Conservation (phyloP, 2,329 filamentous ascomycete species). For the Cercospora brassicicola region DNA sequence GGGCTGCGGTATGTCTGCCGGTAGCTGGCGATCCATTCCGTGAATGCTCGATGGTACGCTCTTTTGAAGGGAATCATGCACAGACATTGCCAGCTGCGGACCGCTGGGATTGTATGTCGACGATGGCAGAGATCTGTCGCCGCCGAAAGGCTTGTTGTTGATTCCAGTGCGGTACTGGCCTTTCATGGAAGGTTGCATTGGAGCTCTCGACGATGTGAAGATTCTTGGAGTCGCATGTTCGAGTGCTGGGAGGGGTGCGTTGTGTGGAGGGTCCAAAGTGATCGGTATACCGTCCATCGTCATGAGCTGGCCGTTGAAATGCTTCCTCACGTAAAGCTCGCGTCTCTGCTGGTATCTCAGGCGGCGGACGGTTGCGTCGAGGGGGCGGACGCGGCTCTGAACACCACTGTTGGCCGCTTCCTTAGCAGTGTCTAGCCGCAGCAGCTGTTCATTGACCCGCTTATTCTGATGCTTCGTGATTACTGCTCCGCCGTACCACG, state of each 20-base stretch:
- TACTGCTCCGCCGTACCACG: constrained; percentile 4
- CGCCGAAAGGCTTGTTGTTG: not conserved
- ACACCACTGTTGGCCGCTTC: not conserved
- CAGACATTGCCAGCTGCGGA: not conserved
- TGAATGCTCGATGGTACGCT: not conserved
- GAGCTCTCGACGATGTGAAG: not conserved
- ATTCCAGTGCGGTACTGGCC: not conserved
- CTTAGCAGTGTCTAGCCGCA: not conserved
- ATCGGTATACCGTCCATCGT: not conserved
- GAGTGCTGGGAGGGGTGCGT: not conserved
- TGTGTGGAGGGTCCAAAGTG: constrained; percentile 4
- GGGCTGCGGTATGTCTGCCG: not conserved
- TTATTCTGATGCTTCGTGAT: constrained; percentile 8
- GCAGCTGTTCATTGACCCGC: not conserved
- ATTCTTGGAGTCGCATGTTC: not conserved
- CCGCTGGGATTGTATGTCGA: not conserved
- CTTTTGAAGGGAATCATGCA: not conserved
- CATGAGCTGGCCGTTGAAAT: not conserved
- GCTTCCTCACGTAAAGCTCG: constrained; percentile 4
- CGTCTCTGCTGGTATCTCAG: constrained; percentile 3
- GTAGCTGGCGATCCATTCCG: not conserved
- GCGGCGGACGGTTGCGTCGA: not conserved
- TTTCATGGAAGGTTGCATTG: not conserved
- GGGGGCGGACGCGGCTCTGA: not conserved
- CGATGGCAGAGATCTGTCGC: not conserved